Conservation (phyloP, 331 rosid species). For the Cydonia oblonga region DNA sequence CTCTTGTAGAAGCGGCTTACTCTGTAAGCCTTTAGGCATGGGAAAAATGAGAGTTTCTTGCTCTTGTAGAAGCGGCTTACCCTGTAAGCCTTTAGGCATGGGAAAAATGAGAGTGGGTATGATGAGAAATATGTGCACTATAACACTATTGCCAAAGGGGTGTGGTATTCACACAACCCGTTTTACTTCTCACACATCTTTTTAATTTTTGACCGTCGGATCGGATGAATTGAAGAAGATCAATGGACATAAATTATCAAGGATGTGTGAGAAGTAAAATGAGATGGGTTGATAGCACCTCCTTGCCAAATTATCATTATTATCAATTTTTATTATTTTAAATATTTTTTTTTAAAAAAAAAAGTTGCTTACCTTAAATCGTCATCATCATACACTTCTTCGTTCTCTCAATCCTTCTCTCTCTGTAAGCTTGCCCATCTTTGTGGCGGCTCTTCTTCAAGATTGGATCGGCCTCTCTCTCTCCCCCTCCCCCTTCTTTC, state of each 20-base stretch:
- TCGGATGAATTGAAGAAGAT: too few species aligned
- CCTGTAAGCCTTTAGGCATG: background rate
- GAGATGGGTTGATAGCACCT: too few species aligned
- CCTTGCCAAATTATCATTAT: background rate
- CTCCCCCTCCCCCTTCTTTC: background rate
- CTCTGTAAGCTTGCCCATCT: constrained; percentile 3
- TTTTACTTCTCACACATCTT: too few species aligned
- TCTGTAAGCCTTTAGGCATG: background rate
- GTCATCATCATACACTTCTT: constrained; percentile 20
- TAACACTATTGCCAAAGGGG: background rate
- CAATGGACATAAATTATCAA: too few species aligned
- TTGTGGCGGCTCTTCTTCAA: constrained; percentile 59
- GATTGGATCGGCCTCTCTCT: constrained; percentile 45
- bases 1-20: too few species aligned
- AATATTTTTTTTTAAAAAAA: background rate
- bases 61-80: too few species aligned
- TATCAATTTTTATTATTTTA: background rate
- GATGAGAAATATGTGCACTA: background rate
- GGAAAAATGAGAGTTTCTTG: background rate
- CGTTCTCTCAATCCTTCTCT: background rate
- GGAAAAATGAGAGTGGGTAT: background rate
- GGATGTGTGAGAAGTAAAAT: too few species aligned
- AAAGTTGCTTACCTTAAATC: constrained; percentile 29
- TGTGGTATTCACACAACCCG: too few species aligned
- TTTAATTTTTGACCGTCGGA: too few species aligned